These are phyloP conservation scores for Thraustochytrium sp. DNA, from an alignment of 352 stramenopile species.

Conservation along the genomic window DNA sequence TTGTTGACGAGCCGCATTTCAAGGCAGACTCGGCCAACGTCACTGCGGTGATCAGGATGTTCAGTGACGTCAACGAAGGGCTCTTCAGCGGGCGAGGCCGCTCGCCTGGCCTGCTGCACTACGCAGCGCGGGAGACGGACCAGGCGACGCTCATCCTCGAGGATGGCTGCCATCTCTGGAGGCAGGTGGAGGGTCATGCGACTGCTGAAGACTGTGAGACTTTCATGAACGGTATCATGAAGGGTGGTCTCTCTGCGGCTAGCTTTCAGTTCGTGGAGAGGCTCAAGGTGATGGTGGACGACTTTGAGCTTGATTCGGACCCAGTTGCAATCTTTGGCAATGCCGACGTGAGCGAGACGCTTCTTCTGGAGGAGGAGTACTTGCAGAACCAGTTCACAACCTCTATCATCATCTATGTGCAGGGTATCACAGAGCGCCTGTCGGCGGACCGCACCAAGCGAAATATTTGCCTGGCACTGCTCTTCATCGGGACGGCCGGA, in stretches of 20 bases:
- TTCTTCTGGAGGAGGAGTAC: slow-evolving; percentile 9
- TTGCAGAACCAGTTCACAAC: slow-evolving; percentile 33
- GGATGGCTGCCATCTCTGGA: neutral
- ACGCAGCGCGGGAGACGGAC: neutral
- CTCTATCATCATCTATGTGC: neutral
- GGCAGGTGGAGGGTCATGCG: neutral
- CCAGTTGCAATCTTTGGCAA: neutral
- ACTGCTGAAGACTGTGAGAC: neutral
- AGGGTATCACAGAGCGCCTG: neutral
- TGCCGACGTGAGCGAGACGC: neutral
- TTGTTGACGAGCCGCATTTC: neutral
- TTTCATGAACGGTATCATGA: neutral
- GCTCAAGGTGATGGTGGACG: neutral
- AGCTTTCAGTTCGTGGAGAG: slow-evolving; percentile 8
- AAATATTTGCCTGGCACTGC: neutral
- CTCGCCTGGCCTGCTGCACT: neutral
- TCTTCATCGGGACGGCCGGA: neutral
- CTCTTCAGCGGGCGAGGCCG: neutral
- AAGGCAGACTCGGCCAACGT: neutral
- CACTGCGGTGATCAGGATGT: neutral
- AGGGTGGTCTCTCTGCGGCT: neutral
- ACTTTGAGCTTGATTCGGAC: too few relatives aligned
- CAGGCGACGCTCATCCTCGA: neutral
- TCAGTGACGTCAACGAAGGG: neutral
- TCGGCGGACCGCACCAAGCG: neutral